These are phyloP conservation scores for Diplodia intermedia DNA, from an alignment of 2,329 filamentous ascomycete genomes.

Conservation along the genomic window DNA sequence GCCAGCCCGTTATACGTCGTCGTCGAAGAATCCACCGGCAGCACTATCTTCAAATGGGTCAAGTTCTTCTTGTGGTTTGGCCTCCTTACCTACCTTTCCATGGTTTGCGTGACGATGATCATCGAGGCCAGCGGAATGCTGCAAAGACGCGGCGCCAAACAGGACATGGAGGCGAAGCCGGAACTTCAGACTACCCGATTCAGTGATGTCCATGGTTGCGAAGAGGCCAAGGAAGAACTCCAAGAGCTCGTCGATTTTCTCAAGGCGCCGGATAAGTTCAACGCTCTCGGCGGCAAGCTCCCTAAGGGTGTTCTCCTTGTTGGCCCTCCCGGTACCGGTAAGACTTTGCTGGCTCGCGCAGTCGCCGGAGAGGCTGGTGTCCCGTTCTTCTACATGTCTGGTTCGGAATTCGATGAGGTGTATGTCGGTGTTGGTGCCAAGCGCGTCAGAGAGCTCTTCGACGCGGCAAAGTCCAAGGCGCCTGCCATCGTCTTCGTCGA, in stretches of 20 bases:
- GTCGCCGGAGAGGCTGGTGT: constrained; percentile 97
- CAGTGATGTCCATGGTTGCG: constrained; percentile 92
- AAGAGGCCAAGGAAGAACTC: constrained; percentile 97
- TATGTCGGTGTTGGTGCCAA: constrained; percentile 98
- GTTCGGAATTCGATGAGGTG: constrained; percentile 97
- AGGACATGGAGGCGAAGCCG: constrained; percentile 85
- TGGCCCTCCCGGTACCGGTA: constrained; percentile 95
- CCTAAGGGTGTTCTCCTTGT: constrained; percentile 96
- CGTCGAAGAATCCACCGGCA: constrained; percentile 85
- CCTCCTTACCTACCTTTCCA: constrained; percentile 77
- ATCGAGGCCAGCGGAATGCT: constrained; percentile 81
- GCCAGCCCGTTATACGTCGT: constrained; percentile 92
- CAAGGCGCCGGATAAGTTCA: constrained; percentile 91
- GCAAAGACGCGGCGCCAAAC: constrained; percentile 75
- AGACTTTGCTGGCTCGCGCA: constrained; percentile 92
- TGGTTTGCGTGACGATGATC: constrained; percentile 80
- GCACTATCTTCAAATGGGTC: constrained; percentile 85
- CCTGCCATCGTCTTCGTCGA: constrained; percentile 96
- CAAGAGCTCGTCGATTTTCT: constrained; percentile 97
- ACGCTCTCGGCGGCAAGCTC: constrained; percentile 90
- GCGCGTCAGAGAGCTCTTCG: constrained; percentile 92
- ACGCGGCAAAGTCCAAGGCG: constrained; percentile 80
- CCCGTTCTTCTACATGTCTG: constrained; percentile 99
- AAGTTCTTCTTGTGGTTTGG: constrained; percentile 83
- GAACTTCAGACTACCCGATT: constrained; percentile 93